Evolutionary conservation across 768 basidiomycete species (phyloP), one percentile per base, ranked within the genome.

Genomic region (Exsudoporus frostii): DNA sequence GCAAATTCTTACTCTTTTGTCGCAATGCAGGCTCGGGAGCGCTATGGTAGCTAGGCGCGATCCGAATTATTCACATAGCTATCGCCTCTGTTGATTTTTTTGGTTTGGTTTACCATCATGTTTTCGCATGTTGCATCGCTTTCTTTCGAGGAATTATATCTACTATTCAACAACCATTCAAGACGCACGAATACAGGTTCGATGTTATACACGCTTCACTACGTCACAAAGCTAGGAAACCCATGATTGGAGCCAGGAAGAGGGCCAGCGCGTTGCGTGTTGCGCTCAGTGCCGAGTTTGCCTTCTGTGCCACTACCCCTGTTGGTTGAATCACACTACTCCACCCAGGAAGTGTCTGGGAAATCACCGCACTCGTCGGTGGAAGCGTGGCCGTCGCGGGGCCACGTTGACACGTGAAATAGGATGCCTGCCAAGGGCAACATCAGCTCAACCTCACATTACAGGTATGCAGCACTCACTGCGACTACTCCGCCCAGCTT

Each of bases 381-480:
- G 79, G 72, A 41, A 82, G 64, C 29, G 80, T 73, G 38, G 63
- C 71, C 20, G 81, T 83, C 13, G 80, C 74, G 5, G 76, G 75
- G 24, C 90, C 90, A 60, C 82, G 79, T 69, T 90, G 81, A 59
- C 90, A 90, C 5, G 77, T 80, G 61, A 90, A 79, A 73, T 90
- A 92, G 56, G 75, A 85, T 41, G 74, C 85, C 85, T 86, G 54
- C 10, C 33, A 37, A 27, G 36, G 36, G 52, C 15, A 4, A n/a
- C 5, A 14, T 65, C 36, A 58, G 58, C n/a, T 43, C 20, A 15
- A 27, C 27, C 40, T 24, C 25, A 19, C 4, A 15, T 1, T 13
- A 38, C 17, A 30, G 43, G 22, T 45, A 29, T 17, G 29, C 29
- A 24, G 62, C 69, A 65, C 75, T 52, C 56, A 84, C 88, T 25